Evolutionary conservation across 2,329 filamentous ascomycete species (phyloP).

Genomic region (Stachybotrys elegans): DNA sequence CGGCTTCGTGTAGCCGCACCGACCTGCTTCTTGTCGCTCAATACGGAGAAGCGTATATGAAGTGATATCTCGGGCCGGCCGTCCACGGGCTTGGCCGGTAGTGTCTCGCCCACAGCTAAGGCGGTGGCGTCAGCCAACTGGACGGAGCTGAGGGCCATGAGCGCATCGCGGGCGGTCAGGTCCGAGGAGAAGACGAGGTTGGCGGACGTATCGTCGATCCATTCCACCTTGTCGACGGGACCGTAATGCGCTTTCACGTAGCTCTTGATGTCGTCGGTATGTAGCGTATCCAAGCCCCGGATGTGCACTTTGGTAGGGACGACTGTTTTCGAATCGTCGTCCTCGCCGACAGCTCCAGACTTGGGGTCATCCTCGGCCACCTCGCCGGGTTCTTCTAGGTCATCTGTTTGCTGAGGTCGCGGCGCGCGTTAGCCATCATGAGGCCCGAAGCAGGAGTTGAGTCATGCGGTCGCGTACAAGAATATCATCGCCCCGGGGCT

Average conservation of each 20-base stretch:
- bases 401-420: conserved; percentile 24
- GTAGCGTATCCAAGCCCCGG: conserved; percentile 75
- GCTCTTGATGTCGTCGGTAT: conserved; percentile 71
- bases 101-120: conserved; percentile 55
- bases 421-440: conserved; percentile 11
- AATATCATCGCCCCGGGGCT: conserved; percentile 29
- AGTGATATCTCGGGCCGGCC: conserved; percentile 65
- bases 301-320: conserved; percentile 68
- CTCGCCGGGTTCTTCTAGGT: conserved; percentile 32
- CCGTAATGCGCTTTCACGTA: conserved; percentile 68
- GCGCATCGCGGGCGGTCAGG: conserved; percentile 45
- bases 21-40: conserved; percentile 71
- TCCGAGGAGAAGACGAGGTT: conserved; percentile 73
- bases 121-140: conserved; percentile 49
- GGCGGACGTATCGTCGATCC: conserved; percentile 90
- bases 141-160: conserved; percentile 47
- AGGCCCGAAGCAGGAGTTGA: not conserved
- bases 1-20: conserved; percentile 77
- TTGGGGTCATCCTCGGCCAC: conserved; percentile 28
- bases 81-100: conserved; percentile 65
- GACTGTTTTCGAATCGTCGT: conserved; percentile 20
- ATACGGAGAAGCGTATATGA: conserved; percentile 67
- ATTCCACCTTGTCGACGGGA: conserved; percentile 65
- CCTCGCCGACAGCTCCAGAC: not conserved
- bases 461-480: conserved; percentile 22